Evolutionary conservation across 306 rosid genomes (phyloP), one percentile per base, ranked within the genome.

Genomic region (Trifolium repens): DNA sequence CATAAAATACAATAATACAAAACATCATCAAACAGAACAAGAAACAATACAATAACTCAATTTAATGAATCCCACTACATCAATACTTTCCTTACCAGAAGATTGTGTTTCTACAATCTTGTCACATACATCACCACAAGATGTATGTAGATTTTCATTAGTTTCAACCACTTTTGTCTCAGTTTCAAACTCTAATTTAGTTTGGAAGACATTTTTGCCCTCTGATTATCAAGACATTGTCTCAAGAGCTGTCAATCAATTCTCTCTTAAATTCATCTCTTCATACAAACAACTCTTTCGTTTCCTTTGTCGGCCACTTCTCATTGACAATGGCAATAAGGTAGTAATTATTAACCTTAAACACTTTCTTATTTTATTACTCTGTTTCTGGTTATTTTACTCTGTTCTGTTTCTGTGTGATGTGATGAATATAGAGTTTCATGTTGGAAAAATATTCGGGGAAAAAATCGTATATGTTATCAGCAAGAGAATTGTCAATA

Each of bases 141-240:
- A 82, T 14, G 85, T 84, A 26, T 84, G 87, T 62, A 60, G 49
- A 50, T 65, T 75, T 53, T 85, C 90, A 42, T 7, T 81, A 35
- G 74, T 91, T 32, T 89, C 93, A 0, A 14, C 88, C 13, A 26
- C 65, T 14, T 86, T 91, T 46, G 73, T 67, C 1, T 81, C 87
- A 0, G 87, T 82, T 3, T 80, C 87, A 0, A 52, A 75, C 14
- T 87, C 91, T 9, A 90, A 89, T 77, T 32, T 63, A 1, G 82
- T 91, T 13, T 91, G 96, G 96, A 84, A 67, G 47, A 81, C 35
- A 8, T 81, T 91, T 66, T 73, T 91, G 66, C 93, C 96, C 17
- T 55, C 82, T 12, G 88, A 89, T 80, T 81, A 82, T 24, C 15
- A 55, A 3, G 74, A 73, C 30, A 65, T 84, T 65, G 17, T 89